Conservation (phyloP, 345 rosid species). For the Eutrema yunnanense region DNA sequence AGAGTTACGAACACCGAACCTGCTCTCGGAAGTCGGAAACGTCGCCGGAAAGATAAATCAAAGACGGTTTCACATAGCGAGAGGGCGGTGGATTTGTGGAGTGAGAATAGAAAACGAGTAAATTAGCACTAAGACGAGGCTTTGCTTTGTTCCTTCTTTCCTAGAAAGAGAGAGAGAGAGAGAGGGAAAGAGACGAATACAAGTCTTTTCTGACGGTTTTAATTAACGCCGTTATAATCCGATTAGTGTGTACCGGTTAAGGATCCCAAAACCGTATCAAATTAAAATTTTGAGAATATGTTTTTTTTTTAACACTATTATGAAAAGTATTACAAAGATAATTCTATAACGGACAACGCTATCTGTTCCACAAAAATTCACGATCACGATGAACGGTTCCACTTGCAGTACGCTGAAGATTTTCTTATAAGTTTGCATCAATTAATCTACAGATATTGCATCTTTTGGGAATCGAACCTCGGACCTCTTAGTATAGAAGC, state of each 20-base stretch:
- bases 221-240: constrained; percentile 39
- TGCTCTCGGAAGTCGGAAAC: not conserved
- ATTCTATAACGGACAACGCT: too few relatives aligned
- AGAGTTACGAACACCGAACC: constrained; percentile 13
- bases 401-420: too few relatives aligned
- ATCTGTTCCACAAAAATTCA: too few relatives aligned
- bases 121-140: not conserved
- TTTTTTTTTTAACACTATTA: too few relatives aligned
- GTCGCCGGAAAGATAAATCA: constrained; percentile 2
- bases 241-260: not conserved
- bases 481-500: too few relatives aligned
- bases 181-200: constrained; percentile 27
- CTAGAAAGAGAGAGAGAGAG: constrained; percentile 10
- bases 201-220: constrained; percentile 48
- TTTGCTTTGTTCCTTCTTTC: constrained; percentile 12
- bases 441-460: too few relatives aligned
- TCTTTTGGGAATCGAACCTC: too few relatives aligned
- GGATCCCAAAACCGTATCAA: not conserved
- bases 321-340: too few relatives aligned
- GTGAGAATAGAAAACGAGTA: not conserved
- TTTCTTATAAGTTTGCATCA: too few relatives aligned
- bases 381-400: too few relatives aligned
- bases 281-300: too few relatives aligned
- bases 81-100: constrained; percentile 6
- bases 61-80: not conserved